Percentiles rank a stretch among this genome's conserved stretches.
Conservation (phyloP, 192 early-diverging fungal species). For the Coemansia sp. region DNA sequence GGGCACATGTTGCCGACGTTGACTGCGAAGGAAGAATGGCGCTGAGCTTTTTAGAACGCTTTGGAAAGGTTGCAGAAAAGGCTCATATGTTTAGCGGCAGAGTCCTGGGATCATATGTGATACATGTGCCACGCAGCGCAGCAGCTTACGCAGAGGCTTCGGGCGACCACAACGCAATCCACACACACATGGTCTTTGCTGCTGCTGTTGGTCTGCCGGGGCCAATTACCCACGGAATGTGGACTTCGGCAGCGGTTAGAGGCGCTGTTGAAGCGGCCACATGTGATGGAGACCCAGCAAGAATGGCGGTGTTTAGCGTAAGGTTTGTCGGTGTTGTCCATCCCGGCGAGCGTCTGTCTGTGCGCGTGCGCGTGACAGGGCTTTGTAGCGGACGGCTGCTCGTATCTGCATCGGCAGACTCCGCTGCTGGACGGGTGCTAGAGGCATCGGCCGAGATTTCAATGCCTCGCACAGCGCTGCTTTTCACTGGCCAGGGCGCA, state of each 20-base stretch:
- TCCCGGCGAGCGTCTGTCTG: constrained; percentile 78
- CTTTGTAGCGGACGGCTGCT: constrained; percentile 88
- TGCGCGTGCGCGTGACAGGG: constrained; percentile 80
- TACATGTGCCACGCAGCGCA: background rate
- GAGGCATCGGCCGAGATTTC: constrained; percentile 85
- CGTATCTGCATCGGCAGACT: constrained; percentile 77
- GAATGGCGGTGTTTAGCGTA: constrained; percentile 75
- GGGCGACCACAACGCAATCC: constrained; percentile 92
- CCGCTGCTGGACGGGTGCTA: constrained; percentile 66
- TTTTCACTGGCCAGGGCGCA: constrained; percentile 94
- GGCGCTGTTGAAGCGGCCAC: constrained; percentile 84
- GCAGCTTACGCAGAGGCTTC: constrained; percentile 76
- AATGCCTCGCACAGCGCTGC: constrained; percentile 78
- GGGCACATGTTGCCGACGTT: constrained; percentile 76
- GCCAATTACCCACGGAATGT: constrained; percentile 97
- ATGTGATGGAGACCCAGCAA: constrained; percentile 77
- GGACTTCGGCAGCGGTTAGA: constrained; percentile 88
- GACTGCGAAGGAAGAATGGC: constrained; percentile 66
- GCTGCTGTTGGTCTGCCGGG: constrained; percentile 80
- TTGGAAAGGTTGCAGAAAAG: constrained; percentile 69
- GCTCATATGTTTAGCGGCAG: constrained; percentile 67
- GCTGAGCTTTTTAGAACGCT: constrained; percentile 73
- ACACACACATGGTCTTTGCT: constrained; percentile 90
- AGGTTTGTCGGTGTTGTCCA: constrained; percentile 87
- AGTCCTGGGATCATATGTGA: constrained; percentile 25